phyloP scores from a whole-genome alignment of 345 rosid species.

The Rhodamnia argentea region DNA sequence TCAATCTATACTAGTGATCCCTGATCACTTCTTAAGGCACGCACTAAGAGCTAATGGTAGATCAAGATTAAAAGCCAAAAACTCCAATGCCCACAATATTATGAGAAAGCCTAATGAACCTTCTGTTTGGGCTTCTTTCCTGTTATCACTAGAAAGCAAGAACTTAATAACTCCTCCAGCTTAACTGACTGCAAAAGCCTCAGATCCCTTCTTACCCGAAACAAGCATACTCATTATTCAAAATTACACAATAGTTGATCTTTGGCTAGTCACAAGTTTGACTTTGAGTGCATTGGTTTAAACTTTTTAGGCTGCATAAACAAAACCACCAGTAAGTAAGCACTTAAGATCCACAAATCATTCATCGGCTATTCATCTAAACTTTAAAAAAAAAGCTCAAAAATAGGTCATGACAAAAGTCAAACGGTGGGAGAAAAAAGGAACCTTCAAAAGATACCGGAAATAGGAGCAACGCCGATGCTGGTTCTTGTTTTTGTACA shows the following conservation, averaged over 20 bases:
- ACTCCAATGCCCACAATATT: not conserved
- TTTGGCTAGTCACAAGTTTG: not conserved
- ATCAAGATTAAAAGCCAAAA: not conserved
- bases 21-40: not conserved
- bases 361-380: not conserved
- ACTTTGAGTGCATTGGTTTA: not conserved
- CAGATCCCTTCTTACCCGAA: constrained; percentile 80
- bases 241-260: not conserved
- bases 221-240: not conserved
- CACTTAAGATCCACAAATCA: not conserved
- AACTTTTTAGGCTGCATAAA: not conserved
- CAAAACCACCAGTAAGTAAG: not conserved
- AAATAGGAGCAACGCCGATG: constrained; percentile 84
- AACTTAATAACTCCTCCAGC: constrained; percentile 42
- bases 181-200: constrained; percentile 62
- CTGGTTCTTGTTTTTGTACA: constrained; percentile 92
- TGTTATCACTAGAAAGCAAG: constrained; percentile 61
- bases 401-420: not conserved
- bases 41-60: not conserved
- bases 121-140: constrained; percentile 59
- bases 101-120: constrained; percentile 7
- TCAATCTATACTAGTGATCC: not conserved
- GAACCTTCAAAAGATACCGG: constrained; percentile 78
- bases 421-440: not conserved
- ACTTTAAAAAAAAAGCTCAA: not conserved